phyloP scores from a whole-genome alignment of 2,329 filamentous ascomycete genomes.

The Rutstroemia sp. region DNA sequence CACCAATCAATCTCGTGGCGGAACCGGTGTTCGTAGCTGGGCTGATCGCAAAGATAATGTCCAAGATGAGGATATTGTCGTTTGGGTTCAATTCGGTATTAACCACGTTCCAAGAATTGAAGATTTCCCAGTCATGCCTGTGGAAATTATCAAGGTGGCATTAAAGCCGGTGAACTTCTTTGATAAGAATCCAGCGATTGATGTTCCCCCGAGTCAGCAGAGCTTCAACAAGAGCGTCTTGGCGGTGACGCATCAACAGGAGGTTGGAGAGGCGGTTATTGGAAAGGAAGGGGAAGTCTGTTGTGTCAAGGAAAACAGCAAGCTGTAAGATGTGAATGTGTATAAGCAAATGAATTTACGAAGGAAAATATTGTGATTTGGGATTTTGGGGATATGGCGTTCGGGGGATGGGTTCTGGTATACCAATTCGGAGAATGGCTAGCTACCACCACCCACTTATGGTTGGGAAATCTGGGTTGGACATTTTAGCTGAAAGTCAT shows the following conservation, averaged over 20 bases:
- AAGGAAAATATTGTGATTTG: background rate
- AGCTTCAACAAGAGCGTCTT: slow-evolving; percentile 33
- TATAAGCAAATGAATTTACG: background rate
- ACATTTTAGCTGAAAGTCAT: slow-evolving; percentile 10
- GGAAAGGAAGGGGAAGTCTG: slow-evolving; percentile 3
- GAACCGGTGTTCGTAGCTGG: slow-evolving; percentile 47
- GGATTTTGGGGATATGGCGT: background rate
- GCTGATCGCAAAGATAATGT: slow-evolving; percentile 41
- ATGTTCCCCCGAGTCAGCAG: slow-evolving; percentile 41
- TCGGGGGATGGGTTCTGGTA: background rate
- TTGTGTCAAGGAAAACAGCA: slow-evolving; percentile 7
- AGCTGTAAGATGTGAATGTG: slow-evolving; percentile 1
- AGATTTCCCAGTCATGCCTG: slow-evolving; percentile 63
- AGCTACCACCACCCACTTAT: slow-evolving; percentile 1
- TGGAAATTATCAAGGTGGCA: slow-evolving; percentile 44
- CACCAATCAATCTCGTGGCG: slow-evolving; percentile 48
- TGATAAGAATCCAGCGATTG: slow-evolving; percentile 42
- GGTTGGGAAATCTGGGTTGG: background rate
- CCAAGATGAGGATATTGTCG: slow-evolving; percentile 45
- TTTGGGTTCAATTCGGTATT: slow-evolving; percentile 52
- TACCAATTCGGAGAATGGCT: slow-evolving; percentile 9
- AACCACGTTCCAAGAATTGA: slow-evolving; percentile 59
- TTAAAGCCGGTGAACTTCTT: slow-evolving; percentile 47
- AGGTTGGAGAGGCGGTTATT: background rate
- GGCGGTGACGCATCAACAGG: background rate